phyloP scores from a whole-genome alignment of 108 stramenopile genomes.

The Schizochytrium sp. region DNA sequence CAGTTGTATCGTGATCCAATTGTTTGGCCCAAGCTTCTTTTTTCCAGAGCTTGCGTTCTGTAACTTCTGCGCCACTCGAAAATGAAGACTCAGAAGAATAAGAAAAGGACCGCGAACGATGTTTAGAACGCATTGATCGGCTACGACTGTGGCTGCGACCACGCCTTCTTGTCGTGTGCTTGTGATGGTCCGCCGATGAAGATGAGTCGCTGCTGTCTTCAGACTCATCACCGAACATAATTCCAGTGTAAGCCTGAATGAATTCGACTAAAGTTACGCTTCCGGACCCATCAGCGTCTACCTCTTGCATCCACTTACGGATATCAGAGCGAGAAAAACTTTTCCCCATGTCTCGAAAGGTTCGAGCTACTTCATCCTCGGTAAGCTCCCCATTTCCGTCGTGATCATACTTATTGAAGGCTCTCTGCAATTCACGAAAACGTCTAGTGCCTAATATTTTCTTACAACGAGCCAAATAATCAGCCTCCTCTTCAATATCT shows the following conservation, averaged over 20 bases:
- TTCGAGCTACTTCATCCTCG: not conserved
- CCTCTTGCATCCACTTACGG: constrained; percentile 13
- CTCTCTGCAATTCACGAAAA: not conserved
- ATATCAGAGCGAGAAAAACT: constrained; percentile 9
- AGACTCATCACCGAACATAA: not conserved
- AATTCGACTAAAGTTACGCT: constrained; percentile 62
- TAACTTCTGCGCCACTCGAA: not conserved
- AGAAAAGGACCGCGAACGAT: not conserved
- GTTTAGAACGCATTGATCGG: not conserved
- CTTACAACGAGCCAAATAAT: not conserved
- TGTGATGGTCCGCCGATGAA: not conserved
- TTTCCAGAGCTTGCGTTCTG: constrained; percentile 44
- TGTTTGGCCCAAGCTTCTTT: constrained; percentile 33
- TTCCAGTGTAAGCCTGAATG: constrained; percentile 47
- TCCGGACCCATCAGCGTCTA: constrained; percentile 62
- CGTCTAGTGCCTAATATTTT: not conserved
- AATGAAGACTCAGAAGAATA: constrained; percentile 27
- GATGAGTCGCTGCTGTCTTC: not conserved
- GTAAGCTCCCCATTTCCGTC: constrained; percentile 58
- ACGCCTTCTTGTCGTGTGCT: not conserved
- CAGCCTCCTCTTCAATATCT: not conserved
- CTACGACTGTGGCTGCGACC: constrained; percentile 8
- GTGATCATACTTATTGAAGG: constrained; percentile 62
- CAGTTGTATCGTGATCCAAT: not conserved
- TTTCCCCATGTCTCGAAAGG: constrained; percentile 60